phyloP scores from a whole-genome alignment of 352 stramenopile species.

The Globisporangium recalcitrans region DNA sequence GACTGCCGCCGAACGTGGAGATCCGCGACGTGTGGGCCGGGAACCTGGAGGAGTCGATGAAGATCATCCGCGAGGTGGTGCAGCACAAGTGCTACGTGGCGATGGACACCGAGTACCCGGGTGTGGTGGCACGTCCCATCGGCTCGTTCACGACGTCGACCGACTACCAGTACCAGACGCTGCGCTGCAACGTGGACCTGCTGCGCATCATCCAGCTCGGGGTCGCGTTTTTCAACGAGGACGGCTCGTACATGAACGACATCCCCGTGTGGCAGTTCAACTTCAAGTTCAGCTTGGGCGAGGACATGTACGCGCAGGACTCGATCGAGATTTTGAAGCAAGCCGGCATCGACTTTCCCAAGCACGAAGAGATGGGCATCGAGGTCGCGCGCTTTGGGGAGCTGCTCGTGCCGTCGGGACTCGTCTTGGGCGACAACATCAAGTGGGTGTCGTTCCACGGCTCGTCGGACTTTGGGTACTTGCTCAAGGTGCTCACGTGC shows the following conservation, averaged over 20 bases:
- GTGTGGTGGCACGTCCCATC: slow-evolving; percentile 96
- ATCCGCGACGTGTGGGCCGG: slow-evolving; percentile 92
- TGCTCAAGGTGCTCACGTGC: slow-evolving; percentile 96
- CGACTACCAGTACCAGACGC: slow-evolving; percentile 98
- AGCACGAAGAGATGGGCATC: slow-evolving; percentile 95
- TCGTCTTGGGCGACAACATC: slow-evolving; percentile 98
- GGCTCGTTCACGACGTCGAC: slow-evolving; percentile 92
- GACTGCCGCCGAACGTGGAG: slow-evolving; percentile 80
- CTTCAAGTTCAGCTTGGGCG: slow-evolving; percentile 97
- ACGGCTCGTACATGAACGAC: slow-evolving; percentile 92
- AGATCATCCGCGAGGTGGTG: slow-evolving; percentile 93
- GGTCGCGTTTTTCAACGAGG: slow-evolving; percentile 95
- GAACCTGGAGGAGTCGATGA: slow-evolving; percentile 95
- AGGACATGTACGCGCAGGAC: slow-evolving; percentile 99
- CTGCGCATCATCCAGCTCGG: slow-evolving; percentile 98
- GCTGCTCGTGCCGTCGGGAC: slow-evolving; percentile 95
- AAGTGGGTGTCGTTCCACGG: slow-evolving; percentile 99
- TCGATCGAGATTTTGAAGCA: slow-evolving; percentile 98
- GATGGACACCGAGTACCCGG: slow-evolving; percentile 99
- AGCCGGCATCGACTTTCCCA: slow-evolving; percentile 96
- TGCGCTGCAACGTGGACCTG: slow-evolving; percentile 99
- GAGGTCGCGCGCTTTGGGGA: slow-evolving; percentile 97
- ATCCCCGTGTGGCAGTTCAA: slow-evolving; percentile 99
- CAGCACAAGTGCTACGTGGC: slow-evolving; percentile 96
- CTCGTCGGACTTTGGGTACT: slow-evolving; percentile 98